phyloP scores from a whole-genome alignment of 1,139 yeast genomes.

The Pichia sp. region DNA sequence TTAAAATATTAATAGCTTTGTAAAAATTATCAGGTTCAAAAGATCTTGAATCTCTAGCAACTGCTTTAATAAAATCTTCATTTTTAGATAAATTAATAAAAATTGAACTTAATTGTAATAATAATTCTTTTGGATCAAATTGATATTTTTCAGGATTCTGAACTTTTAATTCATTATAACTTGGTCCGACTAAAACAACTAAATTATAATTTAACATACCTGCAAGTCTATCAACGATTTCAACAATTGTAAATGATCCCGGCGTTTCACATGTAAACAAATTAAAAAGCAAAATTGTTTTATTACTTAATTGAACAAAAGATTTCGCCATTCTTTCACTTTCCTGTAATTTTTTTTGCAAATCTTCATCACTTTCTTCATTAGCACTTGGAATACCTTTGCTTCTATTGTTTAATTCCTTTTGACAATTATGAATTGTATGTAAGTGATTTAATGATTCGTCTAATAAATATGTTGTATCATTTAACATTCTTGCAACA shows the following conservation, averaged over 20 bases:
- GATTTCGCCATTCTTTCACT: slow-evolving; percentile 78
- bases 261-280: slow-evolving; percentile 85
- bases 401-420: slow-evolving; percentile 42
- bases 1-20: slow-evolving; percentile 64
- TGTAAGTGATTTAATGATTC: slow-evolving; percentile 79
- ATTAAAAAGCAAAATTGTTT: slow-evolving; percentile 72
- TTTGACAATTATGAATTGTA: slow-evolving; percentile 69
- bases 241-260: slow-evolving; percentile 76
- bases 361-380: slow-evolving; percentile 57
- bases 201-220: slow-evolving; percentile 93
- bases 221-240: slow-evolving; percentile 88
- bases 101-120: slow-evolving; percentile 65
- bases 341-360: slow-evolving; percentile 45
- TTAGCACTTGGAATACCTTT: slow-evolving; percentile 39
- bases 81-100: slow-evolving; percentile 66
- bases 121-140: slow-evolving; percentile 71
- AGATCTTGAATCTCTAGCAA: slow-evolving; percentile 87
- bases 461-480: slow-evolving; percentile 83
- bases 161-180: slow-evolving; percentile 83
- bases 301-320: slow-evolving; percentile 75
- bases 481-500: slow-evolving; percentile 91
- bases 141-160: slow-evolving; percentile 75
- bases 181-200: slow-evolving; percentile 89
- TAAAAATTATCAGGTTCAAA: slow-evolving; percentile 59
- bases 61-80: slow-evolving; percentile 64